Evolutionary conservation across 2,329 filamentous ascomycete species (phyloP), one percentile per base, ranked within the genome.

Genomic region (Leptosphaerulina australis): DNA sequence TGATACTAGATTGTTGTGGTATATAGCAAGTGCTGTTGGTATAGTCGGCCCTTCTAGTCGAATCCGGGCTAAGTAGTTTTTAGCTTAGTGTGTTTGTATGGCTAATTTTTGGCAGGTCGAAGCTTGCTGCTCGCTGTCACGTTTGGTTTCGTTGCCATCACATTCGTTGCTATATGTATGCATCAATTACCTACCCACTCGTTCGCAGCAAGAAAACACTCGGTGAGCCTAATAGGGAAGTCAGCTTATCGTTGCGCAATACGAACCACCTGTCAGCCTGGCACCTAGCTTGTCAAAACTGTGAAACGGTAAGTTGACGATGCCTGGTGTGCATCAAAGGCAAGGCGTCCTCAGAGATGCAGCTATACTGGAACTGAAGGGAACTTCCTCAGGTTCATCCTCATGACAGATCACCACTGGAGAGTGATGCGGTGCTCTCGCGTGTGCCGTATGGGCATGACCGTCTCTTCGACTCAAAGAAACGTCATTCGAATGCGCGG

Each of bases 191-290:
- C 8, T 24, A 33, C 3, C n/a, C 17, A 24, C 18, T 34, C 35
- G 29, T 35, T 50, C 35, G 35, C 47, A 24, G 29, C 29, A n/a
- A 25, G 12, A 17, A n/a, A 7, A 11, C 8, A 22, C 20, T 15
- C n/a, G 25, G 12, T 22, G n/a, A 45, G 22, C 35, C 35, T 36
- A 22, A 12, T 2, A 17, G 17, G n/a, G 7, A 14, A 9, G 28
- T 35, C 29, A 51, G 36, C 40, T 45, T 44, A 41, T 37, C 15
- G 29, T 37, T 31, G 31, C 21, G 15, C 24, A 31, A 24, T 28
- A 15, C 4, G 5, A 21, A 15, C 17, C 18, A 35, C 30, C 12
- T 26, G 20, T 35, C 35, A 30, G 40, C 24, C 40, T 26, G 35
- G 30, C 31, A 30, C 12, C 12, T 20, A 33, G 15, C 35, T 28